Conservation (phyloP, 306 rosid species). For the Cucurbita argyrosperma region DNA sequence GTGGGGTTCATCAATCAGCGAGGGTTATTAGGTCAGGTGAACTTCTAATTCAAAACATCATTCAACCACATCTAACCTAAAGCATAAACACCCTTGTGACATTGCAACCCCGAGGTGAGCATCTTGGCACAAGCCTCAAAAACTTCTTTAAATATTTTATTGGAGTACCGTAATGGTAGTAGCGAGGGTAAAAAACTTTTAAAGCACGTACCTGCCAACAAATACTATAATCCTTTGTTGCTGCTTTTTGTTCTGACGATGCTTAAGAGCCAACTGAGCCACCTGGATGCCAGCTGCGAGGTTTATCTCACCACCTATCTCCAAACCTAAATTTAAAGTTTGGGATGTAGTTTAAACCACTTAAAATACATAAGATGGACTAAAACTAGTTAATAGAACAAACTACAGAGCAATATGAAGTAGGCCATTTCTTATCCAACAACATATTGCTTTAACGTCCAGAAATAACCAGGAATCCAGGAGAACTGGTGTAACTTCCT, state of each 20-base stretch:
- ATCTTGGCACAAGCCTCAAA: not conserved
- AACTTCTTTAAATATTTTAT: not conserved
- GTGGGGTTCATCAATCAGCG: not conserved
- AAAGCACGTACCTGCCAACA: slow-evolving; percentile 55
- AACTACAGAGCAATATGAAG: not conserved
- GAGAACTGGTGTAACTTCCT: not conserved
- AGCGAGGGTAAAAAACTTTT: not conserved
- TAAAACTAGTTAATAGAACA: not conserved
- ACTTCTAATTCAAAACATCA: not conserved
- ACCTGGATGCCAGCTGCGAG: slow-evolving; percentile 92
- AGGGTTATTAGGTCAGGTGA: not conserved
- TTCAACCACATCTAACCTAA: not conserved
- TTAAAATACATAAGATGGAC: not conserved
- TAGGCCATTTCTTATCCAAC: not conserved
- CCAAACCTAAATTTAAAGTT: slow-evolving; percentile 43
- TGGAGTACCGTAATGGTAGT: not conserved
- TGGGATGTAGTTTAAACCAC: not conserved
- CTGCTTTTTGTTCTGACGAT: slow-evolving; percentile 95
- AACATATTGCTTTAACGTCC: not conserved
- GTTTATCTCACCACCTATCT: slow-evolving; percentile 88
- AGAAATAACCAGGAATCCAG: not conserved
- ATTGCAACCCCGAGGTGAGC: not conserved
- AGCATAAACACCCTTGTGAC: not conserved
- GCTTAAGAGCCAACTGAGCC: slow-evolving; percentile 95
- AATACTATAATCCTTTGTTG: slow-evolving; percentile 91